Evolutionary conservation across 163 green algal genomes (phyloP), one percentile per base, ranked within the genome.

Genomic region (Chloromonas sp.): DNA sequence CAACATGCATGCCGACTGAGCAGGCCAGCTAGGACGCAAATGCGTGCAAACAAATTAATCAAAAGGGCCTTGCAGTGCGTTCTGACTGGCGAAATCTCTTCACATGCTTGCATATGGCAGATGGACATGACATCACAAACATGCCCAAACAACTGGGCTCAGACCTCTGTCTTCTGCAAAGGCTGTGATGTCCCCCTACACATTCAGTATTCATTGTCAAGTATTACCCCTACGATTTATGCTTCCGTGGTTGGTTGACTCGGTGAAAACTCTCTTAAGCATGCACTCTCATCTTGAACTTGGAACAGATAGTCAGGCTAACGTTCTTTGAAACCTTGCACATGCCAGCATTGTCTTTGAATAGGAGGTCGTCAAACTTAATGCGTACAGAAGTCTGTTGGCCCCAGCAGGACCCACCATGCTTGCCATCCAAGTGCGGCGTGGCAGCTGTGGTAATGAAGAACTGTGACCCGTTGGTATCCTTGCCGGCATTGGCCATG

Each of bases 381-480:
- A 36, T 36, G 36, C 36, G 36, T 36, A 36, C 36, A 36, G 36
- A 36, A 36, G 36, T 36, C 36, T 36, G 36, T 36, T 36, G 36
- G 36, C 36, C 66, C 66, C 11, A 11, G 66, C 66, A 8, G 8
- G 5, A 11, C 66, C 8, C 66, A 76, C 66, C 66, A 36, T 79
- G 71, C 71, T 79, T 79, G 13, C 71, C 92, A 88, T 99, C 95
- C 61, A 99, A 91, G 96, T 97, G 99, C 8, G 97, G 95, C 1
- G 95, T 98, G 59, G 96, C 85, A 14, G 97, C 95, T 0, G 94
- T 98, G 14, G 96, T 99, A 86, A 99, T 96, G 89, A 98, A 99
- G 86, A 98, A 98, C 92, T 98, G 94, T 58, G 85, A 93, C 14
- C 95, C 95, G 85, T 98, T 98, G 62, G 95, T 97, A 89, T 98